Conservation (phyloP, 306 rosid species). For the Vigna trinervia region DNA sequence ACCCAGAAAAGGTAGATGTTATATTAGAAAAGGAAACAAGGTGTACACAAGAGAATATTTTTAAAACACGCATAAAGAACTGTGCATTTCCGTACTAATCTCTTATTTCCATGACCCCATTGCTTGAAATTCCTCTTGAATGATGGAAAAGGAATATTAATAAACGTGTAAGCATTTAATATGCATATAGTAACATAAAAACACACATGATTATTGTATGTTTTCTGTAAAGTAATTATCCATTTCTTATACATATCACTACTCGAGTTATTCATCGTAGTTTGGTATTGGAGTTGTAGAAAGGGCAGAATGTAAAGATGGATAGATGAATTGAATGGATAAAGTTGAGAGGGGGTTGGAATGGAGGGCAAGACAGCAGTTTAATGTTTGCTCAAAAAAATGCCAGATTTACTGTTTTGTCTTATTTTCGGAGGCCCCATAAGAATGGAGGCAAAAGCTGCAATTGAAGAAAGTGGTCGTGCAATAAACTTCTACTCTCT, state of each 20-base stretch:
- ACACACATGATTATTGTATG: background rate
- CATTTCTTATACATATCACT: background rate
- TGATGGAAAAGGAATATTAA: background rate
- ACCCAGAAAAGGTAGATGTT: conserved; percentile 15
- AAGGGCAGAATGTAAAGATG: conserved; percentile 36
- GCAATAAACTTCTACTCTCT: conserved; percentile 41
- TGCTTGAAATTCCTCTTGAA: background rate
- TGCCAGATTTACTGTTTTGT: conserved; percentile 52
- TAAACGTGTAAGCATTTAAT: background rate
- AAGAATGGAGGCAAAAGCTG: conserved; percentile 61
- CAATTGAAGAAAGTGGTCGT: conserved; percentile 38
- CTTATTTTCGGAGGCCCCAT: conserved; percentile 46
- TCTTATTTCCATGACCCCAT: conserved; percentile 27
- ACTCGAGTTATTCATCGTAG: background rate
- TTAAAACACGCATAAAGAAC: background rate
- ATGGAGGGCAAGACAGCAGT: conserved; percentile 44
- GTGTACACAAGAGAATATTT: background rate
- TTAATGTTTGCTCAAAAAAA: conserved; percentile 43
- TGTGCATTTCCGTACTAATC: conserved; percentile 27
- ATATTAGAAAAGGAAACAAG: conserved; percentile 18
- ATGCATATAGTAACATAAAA: background rate
- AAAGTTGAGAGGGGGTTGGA: conserved; percentile 17
- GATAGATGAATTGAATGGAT: background rate
- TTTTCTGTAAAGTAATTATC: background rate
- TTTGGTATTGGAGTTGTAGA: background rate